These are phyloP conservation scores for Paramecium tetraurelia DNA, from an alignment of 73 alveolate genomes.

Conservation along the genomic window DNA sequence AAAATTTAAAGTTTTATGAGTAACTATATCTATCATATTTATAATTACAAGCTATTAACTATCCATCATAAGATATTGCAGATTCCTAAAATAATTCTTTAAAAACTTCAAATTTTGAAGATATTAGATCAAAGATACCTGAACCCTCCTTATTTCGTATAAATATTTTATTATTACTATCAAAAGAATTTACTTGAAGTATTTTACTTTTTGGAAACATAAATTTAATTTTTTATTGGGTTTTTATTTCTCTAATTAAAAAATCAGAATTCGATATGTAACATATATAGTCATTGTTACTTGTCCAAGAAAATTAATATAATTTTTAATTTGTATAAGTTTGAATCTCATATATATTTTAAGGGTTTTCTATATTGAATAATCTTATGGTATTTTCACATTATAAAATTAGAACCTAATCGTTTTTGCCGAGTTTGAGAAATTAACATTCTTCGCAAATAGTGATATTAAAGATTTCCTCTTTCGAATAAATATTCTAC, in stretches of 20 bases:
- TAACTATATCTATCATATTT: no score
- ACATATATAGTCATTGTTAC: neutral
- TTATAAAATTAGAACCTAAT: neutral
- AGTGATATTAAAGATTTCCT: neutral
- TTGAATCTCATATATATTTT: neutral
- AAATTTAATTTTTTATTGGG: no score
- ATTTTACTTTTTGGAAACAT: neutral
- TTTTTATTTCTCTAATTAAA: neutral
- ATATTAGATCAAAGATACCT: neutral
- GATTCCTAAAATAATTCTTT: no score
- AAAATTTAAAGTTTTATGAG: no score
- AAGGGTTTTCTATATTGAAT: neutral
- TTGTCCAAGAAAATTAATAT: neutral
- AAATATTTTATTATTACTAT: no score
- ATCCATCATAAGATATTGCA: no score
- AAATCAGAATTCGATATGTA: neutral
- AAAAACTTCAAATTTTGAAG: neutral
- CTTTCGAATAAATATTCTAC: neutral
- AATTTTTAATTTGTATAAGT: no score
- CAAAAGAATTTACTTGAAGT: neutral
- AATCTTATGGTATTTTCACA: neutral
- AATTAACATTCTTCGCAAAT: neutral
- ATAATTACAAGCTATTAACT: no score
- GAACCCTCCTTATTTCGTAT: neutral
- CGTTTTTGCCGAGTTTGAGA: neutral